A percentile compares a stretch with the other conserved stretches of the same genome.
Evolutionary conservation across 2,329 filamentous ascomycete species (phyloP).

Genomic region (Aspergillus ustus): DNA sequence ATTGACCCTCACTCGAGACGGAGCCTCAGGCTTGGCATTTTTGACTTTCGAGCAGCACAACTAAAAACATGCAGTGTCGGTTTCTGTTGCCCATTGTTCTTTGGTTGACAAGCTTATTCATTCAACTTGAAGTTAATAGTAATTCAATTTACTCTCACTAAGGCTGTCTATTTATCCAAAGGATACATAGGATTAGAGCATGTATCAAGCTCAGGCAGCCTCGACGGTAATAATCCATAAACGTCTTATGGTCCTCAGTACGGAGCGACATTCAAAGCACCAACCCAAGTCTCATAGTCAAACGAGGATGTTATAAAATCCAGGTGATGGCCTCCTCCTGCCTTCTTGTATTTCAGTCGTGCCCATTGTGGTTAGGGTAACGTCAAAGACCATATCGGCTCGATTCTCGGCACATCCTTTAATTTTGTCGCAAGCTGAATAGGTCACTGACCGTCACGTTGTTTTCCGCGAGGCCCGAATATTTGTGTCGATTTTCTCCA

Average conservation of each 20-base stretch:
- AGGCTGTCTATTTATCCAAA: background rate
- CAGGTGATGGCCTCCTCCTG: background rate
- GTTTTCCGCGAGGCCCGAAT: background rate
- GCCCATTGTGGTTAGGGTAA: background rate
- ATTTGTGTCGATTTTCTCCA: background rate
- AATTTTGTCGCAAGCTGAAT: background rate
- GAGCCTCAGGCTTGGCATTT: conserved; percentile 26
- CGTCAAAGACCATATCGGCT: background rate
- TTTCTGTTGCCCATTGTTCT: background rate
- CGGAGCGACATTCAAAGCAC: background rate
- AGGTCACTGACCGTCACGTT: background rate
- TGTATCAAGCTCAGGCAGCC: background rate
- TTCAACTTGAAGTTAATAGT: no score
- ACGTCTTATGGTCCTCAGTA: background rate
- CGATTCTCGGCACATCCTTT: background rate
- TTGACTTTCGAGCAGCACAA: background rate
- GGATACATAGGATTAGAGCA: background rate
- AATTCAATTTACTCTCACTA: background rate
- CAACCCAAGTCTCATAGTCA: background rate
- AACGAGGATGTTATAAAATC: background rate
- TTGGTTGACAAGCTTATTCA: background rate
- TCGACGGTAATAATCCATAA: background rate
- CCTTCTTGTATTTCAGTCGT: background rate
- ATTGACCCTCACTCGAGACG: background rate
- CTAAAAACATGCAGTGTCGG: background rate